phyloP scores from a whole-genome alignment of 2,329 filamentous ascomycete genomes.

The Pseudopyrenochaeta lycopersici region DNA sequence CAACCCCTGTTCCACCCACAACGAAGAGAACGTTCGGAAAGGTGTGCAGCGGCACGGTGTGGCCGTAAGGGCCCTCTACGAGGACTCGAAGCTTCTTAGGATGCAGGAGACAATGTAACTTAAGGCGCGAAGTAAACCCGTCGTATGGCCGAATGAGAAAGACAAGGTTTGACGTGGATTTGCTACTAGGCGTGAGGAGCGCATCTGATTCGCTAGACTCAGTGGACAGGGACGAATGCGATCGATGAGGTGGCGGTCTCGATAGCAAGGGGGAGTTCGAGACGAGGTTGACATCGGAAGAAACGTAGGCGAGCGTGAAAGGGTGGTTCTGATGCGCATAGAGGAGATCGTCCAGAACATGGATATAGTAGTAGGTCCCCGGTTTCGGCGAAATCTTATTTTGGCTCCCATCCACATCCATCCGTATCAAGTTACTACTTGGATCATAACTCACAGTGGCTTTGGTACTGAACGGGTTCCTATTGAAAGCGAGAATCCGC shows the following conservation, averaged over 20 bases:
- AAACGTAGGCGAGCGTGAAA: constrained; percentile 49
- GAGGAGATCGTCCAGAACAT: constrained; percentile 54
- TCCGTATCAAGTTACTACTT: constrained; percentile 55
- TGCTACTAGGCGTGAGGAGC: constrained; percentile 21
- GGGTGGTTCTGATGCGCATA: constrained; percentile 61
- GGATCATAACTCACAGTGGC: constrained; percentile 55
- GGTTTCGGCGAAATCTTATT: constrained; percentile 48
- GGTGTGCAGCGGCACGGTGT: constrained; percentile 50
- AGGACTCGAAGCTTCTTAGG: constrained; percentile 50
- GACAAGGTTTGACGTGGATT: constrained; percentile 39
- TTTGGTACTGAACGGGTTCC: constrained; percentile 46
- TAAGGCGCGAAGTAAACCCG: constrained; percentile 60
- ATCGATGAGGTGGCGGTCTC: constrained; percentile 13
- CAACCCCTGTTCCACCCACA: constrained; percentile 48
- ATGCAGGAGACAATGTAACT: constrained; percentile 23
- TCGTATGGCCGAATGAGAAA: constrained; percentile 62
- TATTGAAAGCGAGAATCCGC: constrained; percentile 56
- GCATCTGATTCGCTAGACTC: constrained; percentile 42
- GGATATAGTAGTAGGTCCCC: constrained; percentile 62
- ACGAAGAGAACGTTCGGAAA: constrained; percentile 52
- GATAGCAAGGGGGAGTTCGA: constrained; percentile 11
- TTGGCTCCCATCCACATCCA: constrained; percentile 55
- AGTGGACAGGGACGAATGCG: constrained; percentile 12
- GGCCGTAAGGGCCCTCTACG: constrained; percentile 62
- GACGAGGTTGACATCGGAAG: constrained; percentile 3